These are phyloP conservation scores for Metschnikowia chrysomelidarum DNA, from an alignment of 805 yeast genomes.

Conservation along the genomic window DNA sequence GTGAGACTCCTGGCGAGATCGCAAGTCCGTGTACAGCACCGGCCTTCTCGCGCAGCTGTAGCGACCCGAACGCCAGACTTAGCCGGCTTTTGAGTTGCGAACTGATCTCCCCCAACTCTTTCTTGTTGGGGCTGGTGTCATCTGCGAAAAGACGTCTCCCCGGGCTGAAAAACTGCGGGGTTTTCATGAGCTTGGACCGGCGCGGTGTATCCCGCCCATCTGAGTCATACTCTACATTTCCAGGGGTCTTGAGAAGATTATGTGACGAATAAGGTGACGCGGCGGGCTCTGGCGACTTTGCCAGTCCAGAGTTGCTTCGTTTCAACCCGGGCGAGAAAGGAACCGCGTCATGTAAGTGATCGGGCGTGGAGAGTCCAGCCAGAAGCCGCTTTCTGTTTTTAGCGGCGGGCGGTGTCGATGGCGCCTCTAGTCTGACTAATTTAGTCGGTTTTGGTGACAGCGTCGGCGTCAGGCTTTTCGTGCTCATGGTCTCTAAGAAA, in stretches of 20 bases:
- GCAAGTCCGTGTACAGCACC: too few species aligned
- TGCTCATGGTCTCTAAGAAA: constrained; percentile 2
- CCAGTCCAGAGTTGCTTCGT: constrained; percentile 29
- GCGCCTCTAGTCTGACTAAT: constrained; percentile 21
- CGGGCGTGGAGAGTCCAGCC: constrained; percentile 37
- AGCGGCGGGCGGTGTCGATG: constrained; percentile 30
- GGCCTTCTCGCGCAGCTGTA: constrained; percentile 26
- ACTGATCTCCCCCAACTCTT: constrained; percentile 39
- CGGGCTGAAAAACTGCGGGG: constrained; percentile 41
- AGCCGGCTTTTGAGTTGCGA: constrained; percentile 35
- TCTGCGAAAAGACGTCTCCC: constrained; percentile 37
- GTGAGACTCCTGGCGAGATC: constrained; percentile 12
- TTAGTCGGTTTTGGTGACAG: constrained; percentile 32
- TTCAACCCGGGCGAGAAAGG: constrained; percentile 43
- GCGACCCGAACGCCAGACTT: constrained; percentile 40
- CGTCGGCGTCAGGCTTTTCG: constrained; percentile 26
- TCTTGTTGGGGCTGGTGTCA: constrained; percentile 25
- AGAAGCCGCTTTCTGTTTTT: constrained; percentile 25
- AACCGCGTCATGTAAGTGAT: constrained; percentile 26
- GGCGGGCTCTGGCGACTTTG: constrained; percentile 35
- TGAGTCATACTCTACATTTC: constrained; percentile 30
- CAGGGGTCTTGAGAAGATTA: constrained; percentile 32
- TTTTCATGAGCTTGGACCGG: constrained; percentile 30
- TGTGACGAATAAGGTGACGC: constrained; percentile 28
- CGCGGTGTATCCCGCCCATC: constrained; percentile 26